Percentiles rank a stretch among this genome's conserved stretches.
Evolutionary conservation across 2,329 filamentous ascomycete species (phyloP).

Genomic region (Pseudocercospora pini-densiflorae): DNA sequence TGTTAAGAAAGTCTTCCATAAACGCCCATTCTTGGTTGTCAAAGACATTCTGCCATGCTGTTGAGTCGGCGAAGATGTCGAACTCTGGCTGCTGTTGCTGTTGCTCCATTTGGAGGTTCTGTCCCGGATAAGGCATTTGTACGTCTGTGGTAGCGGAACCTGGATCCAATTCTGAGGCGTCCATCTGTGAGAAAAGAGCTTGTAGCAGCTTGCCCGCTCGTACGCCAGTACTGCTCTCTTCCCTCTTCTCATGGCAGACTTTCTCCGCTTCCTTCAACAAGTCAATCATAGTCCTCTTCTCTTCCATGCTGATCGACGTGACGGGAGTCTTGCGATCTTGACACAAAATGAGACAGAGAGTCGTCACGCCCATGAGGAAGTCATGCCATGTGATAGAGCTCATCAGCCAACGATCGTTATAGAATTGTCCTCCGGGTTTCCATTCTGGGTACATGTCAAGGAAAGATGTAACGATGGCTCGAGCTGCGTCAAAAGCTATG

Average conservation of each 20-base stretch:
- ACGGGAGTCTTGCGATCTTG: conserved; percentile 9
- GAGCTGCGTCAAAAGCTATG: conserved; percentile 30
- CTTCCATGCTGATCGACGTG: not conserved
- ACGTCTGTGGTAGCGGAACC: not conserved
- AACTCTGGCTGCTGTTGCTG: not conserved
- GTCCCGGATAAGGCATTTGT: not conserved
- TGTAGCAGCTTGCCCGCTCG: conserved; percentile 15
- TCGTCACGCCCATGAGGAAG: conserved; percentile 51
- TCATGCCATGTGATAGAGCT: conserved; percentile 48
- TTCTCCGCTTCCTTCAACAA: conserved; percentile 6
- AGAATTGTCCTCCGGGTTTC: conserved; percentile 48
- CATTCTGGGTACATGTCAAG: conserved; percentile 52
- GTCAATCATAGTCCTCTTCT: not conserved
- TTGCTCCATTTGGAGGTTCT: not conserved
- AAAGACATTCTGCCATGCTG: conserved; percentile 15
- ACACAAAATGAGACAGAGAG: conserved; percentile 49
- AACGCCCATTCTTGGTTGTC: conserved; percentile 21
- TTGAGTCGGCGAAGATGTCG: conserved; percentile 1
- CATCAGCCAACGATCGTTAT: conserved; percentile 47
- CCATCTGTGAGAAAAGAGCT: conserved; percentile 10
- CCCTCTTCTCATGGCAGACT: conserved; percentile 15
- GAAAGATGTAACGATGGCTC: conserved; percentile 43
- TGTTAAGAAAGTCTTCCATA: conserved; percentile 20
- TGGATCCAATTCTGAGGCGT: not conserved
- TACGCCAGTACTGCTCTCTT: conserved; percentile 15